Conservation (phyloP, 1,284 basidiomycete genomes). For the Mycena sp. region DNA sequence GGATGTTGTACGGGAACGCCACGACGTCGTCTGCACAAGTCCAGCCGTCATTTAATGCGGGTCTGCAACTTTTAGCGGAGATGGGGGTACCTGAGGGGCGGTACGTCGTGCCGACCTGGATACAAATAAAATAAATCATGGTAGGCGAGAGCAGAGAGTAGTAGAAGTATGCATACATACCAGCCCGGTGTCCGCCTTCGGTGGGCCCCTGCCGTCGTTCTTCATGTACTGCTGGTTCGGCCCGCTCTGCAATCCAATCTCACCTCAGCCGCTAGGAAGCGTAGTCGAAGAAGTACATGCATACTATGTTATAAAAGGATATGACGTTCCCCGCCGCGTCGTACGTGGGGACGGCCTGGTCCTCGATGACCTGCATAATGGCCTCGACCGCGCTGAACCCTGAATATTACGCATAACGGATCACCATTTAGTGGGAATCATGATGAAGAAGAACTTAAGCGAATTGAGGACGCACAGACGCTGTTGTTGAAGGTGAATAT, state of each 20-base stretch:
- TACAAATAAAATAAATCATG: neutral
- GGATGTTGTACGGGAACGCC: constrained; percentile 27
- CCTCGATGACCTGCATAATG: constrained; percentile 78
- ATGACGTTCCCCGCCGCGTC: constrained; percentile 75
- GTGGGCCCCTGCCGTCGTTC: constrained; percentile 51
- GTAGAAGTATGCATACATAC: no score
- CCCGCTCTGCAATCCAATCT: constrained; percentile 8
- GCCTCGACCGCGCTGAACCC: constrained; percentile 77
- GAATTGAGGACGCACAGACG: constrained; percentile 71
- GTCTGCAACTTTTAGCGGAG: no score
- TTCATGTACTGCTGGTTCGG: constrained; percentile 31
- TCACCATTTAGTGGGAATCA: no score
- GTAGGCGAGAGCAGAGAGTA: no score
- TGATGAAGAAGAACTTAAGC: no score
- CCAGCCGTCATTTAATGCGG: neutral
- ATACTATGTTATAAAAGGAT: constrained; percentile 81
- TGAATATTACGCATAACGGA: no score
- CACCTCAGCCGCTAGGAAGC: constrained; percentile 39
- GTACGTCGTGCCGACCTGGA: constrained; percentile 26
- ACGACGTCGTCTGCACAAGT: constrained; percentile 22
- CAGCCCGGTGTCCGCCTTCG: constrained; percentile 65
- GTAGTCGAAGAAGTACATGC: constrained; percentile 68
- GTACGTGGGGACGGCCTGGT: constrained; percentile 81
- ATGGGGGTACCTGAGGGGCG: constrained; percentile 26
- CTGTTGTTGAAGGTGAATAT: constrained; percentile 64